Base-by-base conservation (phyloP, 140 eudicot species). In the Cichorium intybus region DNA sequence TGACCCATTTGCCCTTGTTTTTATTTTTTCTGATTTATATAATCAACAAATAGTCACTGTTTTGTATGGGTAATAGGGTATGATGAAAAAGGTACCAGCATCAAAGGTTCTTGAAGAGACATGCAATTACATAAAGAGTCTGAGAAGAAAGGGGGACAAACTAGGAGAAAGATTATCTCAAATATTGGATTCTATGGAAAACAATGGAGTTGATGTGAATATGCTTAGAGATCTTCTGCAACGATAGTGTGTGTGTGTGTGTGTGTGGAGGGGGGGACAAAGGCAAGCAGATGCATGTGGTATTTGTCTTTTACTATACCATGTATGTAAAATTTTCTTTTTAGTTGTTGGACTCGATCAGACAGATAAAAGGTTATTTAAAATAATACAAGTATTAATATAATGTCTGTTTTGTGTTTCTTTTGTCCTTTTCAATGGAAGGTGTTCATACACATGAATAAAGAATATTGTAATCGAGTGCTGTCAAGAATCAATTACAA, bases 101-200 rank as follows among this genome's bases (percentile, higher is more conserved):
- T 28, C 85, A 52, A 66, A 80, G 69, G 69, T 80, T 50, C 66
- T 88, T 55, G 62, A 70, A 73, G 85, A 85, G 73, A 77, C 87
- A 4, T 85, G 94, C 58, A 70, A 84, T 56, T 82, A 88, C 80
- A 85, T 84, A 56, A 72, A 72, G 73, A 82, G 64, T 46, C 59
- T 85, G 74, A 82, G 81, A 28, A 69, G 61, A 8, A 73, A 88
- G 74, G 84, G 77, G 70, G 96, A 82, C 23, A 72, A 54, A 64
- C 55, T 77, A 39, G 81, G 83, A 46, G 78, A 59, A 37, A 62
- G 70, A 49, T 75, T 87, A 23, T 65, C 87, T 62, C 74, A 80
- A 48, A 62, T 84, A 39, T 64, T 85, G 47, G 69, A 71, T 26
- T 71, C 83, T 14, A 77, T 76, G 74, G 89, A 84, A 21, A 66